Base-by-base conservation (phyloP, 164 flowering plant genomes). In the Vitis rotundifolia region DNA sequence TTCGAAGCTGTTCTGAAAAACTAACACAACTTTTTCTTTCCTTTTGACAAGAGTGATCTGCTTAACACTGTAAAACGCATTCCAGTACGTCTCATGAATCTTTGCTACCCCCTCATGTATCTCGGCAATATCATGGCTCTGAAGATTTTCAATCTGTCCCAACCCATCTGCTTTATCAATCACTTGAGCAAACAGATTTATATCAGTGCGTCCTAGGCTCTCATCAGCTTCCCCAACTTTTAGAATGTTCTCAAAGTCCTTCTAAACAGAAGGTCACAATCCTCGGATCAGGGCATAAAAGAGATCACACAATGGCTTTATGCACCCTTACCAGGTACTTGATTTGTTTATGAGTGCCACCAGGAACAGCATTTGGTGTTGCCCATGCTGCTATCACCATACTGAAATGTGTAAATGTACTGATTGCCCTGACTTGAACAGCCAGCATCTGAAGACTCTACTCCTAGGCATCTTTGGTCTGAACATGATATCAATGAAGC, bases 361-460 rank as follows among this genome's bases (percentile, higher is more conserved):
- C 22, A 22, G 1, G 1, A 22, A 22, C 1, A 22, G 22, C 22
- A 22, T 22, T 22, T 22, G 22, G 22, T 22, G 22, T 22, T 22
- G 22, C 22, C 22, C 22, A 22, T 22, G 22, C 99, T 92, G 8
- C 99, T 98, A 77, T 96, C 99, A 44, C 99, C 97, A 71, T 96
- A 96, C 69, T 91, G 88, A 71, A 93, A 96, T 3, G 81, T 62
- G 69, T 89, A 96, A 64, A 78, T 73, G 49, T 98, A 96, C 52
- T 76, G 90, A 64, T 83, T 81, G 68, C 53, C 78, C 67, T 67
- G 52, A 67, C 77, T 55, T 16, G 85, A 71, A 72, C 99, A 96
- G 6, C 56, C 68, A 6, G 92, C 78, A 65, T 89, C 97, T 12
- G 90, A 82, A 49, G 87, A 81, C 64, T 85, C 83, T 59, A 80